Conservation (phyloP, 495 filamentous ascomycete genomes). For the Hyaloscypha hepaticicola region DNA sequence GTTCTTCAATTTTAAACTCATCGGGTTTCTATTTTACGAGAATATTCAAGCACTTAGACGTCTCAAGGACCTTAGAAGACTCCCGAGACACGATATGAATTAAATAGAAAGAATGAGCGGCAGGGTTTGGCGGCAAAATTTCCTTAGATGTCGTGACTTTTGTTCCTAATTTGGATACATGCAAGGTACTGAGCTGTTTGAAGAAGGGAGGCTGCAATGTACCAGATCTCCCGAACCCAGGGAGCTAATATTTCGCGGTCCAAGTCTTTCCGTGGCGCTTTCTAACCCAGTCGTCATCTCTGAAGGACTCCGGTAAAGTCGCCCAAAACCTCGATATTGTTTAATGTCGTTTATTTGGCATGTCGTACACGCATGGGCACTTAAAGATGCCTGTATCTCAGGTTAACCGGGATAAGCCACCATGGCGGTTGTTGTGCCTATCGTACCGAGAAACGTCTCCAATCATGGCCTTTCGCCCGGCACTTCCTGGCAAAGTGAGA, state of each 20-base stretch:
- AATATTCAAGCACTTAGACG: too few species aligned
- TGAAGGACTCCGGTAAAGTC: slow-evolving; percentile 12
- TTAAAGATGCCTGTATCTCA: neutral
- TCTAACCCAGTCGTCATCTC: neutral
- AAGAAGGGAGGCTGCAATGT: neutral
- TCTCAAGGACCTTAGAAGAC: too few species aligned
- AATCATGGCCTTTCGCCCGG: slow-evolving; percentile 23
- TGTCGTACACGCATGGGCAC: slow-evolving; percentile 9
- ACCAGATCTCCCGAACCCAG: neutral
- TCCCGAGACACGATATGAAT: neutral
- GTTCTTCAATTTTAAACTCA: too few species aligned
- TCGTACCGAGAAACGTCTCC: slow-evolving; percentile 7
- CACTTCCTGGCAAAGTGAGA: slow-evolving; percentile 25
- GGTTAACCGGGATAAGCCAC: slow-evolving; percentile 12
- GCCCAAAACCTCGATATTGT: neutral
- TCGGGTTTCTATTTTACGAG: too few species aligned
- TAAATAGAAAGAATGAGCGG: neutral
- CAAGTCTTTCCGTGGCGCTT: too few species aligned
- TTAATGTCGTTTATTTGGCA: slow-evolving; percentile 2
- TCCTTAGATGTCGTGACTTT: slow-evolving; percentile 2
- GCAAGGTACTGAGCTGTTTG: slow-evolving; percentile 12
- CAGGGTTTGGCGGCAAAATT: neutral
- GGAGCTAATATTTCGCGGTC: neutral
- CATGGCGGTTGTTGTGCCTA: slow-evolving; percentile 5
- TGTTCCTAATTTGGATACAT: slow-evolving; percentile 10